Conservation (phyloP, 2,329 filamentous ascomycete genomes). For the Onygena corvina region DNA sequence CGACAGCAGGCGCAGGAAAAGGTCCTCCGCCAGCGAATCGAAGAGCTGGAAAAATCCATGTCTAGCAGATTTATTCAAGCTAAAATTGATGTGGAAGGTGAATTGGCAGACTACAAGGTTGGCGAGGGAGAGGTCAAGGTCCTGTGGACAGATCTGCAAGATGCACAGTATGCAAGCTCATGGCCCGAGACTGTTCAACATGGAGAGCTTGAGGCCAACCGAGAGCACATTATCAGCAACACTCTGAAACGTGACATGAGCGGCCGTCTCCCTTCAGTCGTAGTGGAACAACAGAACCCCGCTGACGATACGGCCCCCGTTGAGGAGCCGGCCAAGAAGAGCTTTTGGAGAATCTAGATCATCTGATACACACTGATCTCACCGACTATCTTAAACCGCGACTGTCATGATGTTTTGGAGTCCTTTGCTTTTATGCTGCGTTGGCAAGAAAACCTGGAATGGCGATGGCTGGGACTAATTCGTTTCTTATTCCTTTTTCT, state of each 20-base stretch:
- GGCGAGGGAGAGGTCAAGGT: constrained; percentile 31
- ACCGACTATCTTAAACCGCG: neutral
- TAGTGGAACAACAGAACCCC: neutral
- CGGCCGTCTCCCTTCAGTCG: neutral
- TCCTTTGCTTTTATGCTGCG: neutral
- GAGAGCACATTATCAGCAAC: constrained; percentile 26
- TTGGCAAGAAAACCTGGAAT: constrained; percentile 3
- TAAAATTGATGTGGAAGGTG: constrained; percentile 21
- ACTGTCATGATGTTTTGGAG: neutral
- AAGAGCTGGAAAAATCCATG: constrained; percentile 16
- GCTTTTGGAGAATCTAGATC: constrained; percentile 3
- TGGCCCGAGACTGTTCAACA: constrained; percentile 37
- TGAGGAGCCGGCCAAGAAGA: constrained; percentile 2
- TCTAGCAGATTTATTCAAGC: constrained; percentile 17
- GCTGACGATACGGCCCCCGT: neutral
- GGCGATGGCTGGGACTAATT: constrained; percentile 9
- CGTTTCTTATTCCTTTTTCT: neutral
- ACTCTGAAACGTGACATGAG: constrained; percentile 17
- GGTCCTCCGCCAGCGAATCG: constrained; percentile 20
- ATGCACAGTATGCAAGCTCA: constrained; percentile 31
- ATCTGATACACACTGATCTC: neutral
- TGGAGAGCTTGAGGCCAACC: constrained; percentile 29
- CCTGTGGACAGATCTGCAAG: constrained; percentile 36
- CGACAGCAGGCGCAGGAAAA: constrained; percentile 20
- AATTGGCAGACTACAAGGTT: constrained; percentile 19